Evolutionary conservation across 768 basidiomycete species (phyloP).

Genomic region (Gyrodon lividus): DNA sequence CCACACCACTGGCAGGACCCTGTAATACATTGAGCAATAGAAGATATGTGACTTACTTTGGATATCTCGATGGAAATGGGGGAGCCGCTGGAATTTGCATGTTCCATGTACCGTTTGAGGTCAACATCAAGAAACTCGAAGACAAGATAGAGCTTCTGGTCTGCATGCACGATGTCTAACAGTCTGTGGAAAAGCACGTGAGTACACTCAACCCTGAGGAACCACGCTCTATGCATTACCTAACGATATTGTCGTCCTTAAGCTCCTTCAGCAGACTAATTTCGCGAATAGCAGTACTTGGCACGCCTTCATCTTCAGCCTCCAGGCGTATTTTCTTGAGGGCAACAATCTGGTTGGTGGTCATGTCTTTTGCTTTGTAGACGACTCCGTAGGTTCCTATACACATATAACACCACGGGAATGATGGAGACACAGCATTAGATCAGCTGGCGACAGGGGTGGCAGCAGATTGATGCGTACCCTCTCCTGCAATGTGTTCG

Average conservation of each 20-base stretch:
- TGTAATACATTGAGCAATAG: background rate
- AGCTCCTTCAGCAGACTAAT: constrained; percentile 97
- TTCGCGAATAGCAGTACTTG: constrained; percentile 96
- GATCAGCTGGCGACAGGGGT: constrained; percentile 8
- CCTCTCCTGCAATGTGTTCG: constrained; percentile 40
- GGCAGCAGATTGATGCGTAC: constrained; percentile 20
- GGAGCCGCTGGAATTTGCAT: constrained; percentile 65
- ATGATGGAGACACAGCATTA: constrained; percentile 1
- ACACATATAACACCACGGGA: constrained; percentile 11
- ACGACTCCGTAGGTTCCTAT: constrained; percentile 98
- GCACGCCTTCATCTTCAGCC: constrained; percentile 98
- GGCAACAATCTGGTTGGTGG: constrained; percentile 82
- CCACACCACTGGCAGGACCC: background rate
- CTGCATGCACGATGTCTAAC: constrained; percentile 94
- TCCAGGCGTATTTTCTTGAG: constrained; percentile 98
- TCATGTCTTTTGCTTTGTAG: constrained; percentile 90
- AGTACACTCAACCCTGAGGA: constrained; percentile 7
- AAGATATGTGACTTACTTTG: constrained; percentile 60
- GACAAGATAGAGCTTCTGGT: constrained; percentile 96
- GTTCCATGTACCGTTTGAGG: constrained; percentile 95
- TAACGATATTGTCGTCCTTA: constrained; percentile 94
- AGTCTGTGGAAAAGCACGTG: constrained; percentile 49
- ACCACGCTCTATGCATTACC: constrained; percentile 44
- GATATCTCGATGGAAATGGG: constrained; percentile 73
- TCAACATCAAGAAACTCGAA: constrained; percentile 98